These are phyloP conservation scores for Dianthus caryophyllus DNA, from an alignment of 148 eudicot species.

Conservation along the genomic window DNA sequence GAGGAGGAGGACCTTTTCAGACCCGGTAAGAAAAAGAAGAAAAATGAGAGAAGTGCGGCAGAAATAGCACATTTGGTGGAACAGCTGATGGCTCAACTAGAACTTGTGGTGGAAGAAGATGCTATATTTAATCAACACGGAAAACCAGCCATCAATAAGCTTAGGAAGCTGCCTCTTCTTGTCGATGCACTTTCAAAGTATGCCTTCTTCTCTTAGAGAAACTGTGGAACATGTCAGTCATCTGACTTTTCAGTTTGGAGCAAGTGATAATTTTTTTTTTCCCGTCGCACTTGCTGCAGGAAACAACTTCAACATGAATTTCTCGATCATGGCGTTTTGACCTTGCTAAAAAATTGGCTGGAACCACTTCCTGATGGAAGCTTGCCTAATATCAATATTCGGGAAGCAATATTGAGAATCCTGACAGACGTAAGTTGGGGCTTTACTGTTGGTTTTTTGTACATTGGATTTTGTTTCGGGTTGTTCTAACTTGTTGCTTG, in stretches of 20 bases:
- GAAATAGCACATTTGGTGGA: slow-evolving; percentile 85
- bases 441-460: slow-evolving; percentile 9
- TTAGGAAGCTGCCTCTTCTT: slow-evolving; percentile 82
- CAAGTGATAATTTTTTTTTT: background rate
- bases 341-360: slow-evolving; percentile 83
- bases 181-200: slow-evolving; percentile 88
- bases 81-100: slow-evolving; percentile 90
- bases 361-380: slow-evolving; percentile 99
- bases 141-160: slow-evolving; percentile 93
- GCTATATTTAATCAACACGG: slow-evolving; percentile 62
- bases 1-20: slow-evolving; percentile 79
- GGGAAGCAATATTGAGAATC: slow-evolving; percentile 81
- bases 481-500: slow-evolving; percentile 16
- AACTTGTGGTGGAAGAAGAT: slow-evolving; percentile 93
- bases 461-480: background rate
- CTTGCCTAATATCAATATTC: slow-evolving; percentile 89
- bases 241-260: background rate
- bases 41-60: slow-evolving; percentile 85
- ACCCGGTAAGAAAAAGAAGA: slow-evolving; percentile 84
- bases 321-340: slow-evolving; percentile 90
- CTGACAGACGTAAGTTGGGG: slow-evolving; percentile 69
- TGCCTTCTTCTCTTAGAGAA: slow-evolving; percentile 17
- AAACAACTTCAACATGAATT: slow-evolving; percentile 94
- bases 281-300: slow-evolving; percentile 40
- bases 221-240: background rate